Base-by-base conservation (phyloP, 225 moss, liverwort and hornwort species). In the Thuidium tamariscinum region DNA sequence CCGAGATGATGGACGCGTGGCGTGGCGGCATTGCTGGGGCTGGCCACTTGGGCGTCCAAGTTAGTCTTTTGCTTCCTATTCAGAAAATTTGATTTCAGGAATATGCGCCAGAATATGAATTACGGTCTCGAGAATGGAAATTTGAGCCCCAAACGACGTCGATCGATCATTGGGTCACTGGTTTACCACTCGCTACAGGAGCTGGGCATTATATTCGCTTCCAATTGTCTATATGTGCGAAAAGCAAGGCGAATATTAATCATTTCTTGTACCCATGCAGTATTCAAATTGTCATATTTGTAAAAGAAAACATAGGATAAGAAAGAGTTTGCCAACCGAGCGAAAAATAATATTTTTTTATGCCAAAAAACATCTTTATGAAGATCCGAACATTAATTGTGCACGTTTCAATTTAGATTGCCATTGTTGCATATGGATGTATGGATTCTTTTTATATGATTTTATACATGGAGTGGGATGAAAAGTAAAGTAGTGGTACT, bases 181-280 rank as follows among this genome's bases (percentile, higher is more conserved):
- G n/a, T 5, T 21, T 14, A 32, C 13, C 1, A 21, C 22, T n/a
- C 14, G 51, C 13, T 52, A 0, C n/a, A n/a, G n/a, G 1, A 5
- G 9, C 3, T 3, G 13, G 3, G 21, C 0, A 3, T 3, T 18
- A 10, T 32, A 19, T 18, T 11, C 0, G 10, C 7, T 46, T 30
- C 46, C 29, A 46, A 29, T 46, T 0, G 1, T 17, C 16, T 1
- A 6, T 0, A 2, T 29, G 10, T 17, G 3, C 1, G 0, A 17
- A 72, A 46, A 10, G 29, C 2, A 3, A 0, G 5, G 0, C 2
- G 1, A 44, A 29, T 72, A 46, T 5, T 4, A 19, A 30, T 48
- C 48, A 73, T 49, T 74, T 1, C 7, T 20, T 12, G 2, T 20
- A 0, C 4, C 1, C 0, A 4, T 18, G 46, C 2, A 30, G 7